phyloP scores from a whole-genome alignment of 192 early-diverging fungal species.

The Allomyces macrogynus region DNA sequence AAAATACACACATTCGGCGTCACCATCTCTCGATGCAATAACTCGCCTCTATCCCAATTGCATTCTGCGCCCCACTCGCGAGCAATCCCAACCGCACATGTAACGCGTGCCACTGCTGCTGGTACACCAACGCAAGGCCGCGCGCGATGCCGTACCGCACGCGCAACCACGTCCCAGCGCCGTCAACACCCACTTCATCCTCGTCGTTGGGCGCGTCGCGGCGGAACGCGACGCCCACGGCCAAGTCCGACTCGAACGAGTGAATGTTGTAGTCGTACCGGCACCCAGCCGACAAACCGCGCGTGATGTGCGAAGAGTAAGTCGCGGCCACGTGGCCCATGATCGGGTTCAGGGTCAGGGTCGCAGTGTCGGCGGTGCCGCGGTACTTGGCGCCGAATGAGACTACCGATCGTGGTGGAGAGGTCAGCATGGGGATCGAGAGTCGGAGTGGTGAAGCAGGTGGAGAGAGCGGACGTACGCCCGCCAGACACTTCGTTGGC shows the following conservation, averaged over 20 bases:
- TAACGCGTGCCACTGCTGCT: not conserved
- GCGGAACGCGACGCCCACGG: constrained; percentile 34
- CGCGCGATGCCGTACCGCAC: not conserved
- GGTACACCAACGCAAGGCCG: not conserved
- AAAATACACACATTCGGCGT: too few relatives aligned
- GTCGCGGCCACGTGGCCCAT: constrained; percentile 78
- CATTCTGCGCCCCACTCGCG: not conserved
- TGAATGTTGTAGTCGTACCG: constrained; percentile 83
- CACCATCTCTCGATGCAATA: too few relatives aligned
- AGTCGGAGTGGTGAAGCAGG: not conserved
- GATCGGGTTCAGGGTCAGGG: constrained; percentile 68
- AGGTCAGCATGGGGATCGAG: constrained; percentile 6
- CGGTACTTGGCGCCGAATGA: constrained; percentile 54
- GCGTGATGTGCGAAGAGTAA: constrained; percentile 59
- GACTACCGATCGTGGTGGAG: constrained; percentile 3
- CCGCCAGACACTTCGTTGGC: constrained; percentile 74
- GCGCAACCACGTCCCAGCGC: not conserved
- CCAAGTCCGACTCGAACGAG: constrained; percentile 74
- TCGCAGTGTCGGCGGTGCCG: constrained; percentile 30
- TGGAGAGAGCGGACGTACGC: constrained; percentile 23
- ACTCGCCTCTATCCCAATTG: too few relatives aligned
- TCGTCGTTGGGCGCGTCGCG: not conserved
- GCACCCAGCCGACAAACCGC: constrained; percentile 46
- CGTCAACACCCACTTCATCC: too few relatives aligned
- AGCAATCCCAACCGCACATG: not conserved